A percentile compares a stretch with the other conserved stretches of the same genome.
Evolutionary conservation across 176 grass and related monocot genomes (phyloP).

Genomic region (Cenchrus purpureus): DNA sequence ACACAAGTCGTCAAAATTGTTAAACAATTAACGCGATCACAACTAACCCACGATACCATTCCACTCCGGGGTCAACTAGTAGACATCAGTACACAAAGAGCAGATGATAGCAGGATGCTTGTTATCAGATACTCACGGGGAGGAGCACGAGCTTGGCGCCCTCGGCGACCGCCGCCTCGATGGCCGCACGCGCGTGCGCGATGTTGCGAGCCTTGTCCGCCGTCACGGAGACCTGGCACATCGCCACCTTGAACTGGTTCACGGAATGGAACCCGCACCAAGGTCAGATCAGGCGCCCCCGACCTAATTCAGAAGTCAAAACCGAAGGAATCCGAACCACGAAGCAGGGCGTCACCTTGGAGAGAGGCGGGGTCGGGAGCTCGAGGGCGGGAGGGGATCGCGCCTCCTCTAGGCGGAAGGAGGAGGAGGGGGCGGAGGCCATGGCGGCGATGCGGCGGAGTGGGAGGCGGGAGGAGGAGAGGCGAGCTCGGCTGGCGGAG

Average conservation of each 20-base stretch:
- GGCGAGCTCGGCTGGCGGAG: not conserved
- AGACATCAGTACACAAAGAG: not conserved
- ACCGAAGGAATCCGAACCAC: not conserved
- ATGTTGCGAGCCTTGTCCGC: slow-evolving; percentile 88
- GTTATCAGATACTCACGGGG: slow-evolving; percentile 51
- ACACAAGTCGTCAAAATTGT: no score
- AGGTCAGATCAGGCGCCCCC: slow-evolving; percentile 14
- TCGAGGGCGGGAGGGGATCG: slow-evolving; percentile 60
- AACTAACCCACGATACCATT: not conserved
- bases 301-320: not conserved
- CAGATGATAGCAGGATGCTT: not conserved
- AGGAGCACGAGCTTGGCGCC: slow-evolving; percentile 94
- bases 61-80: not conserved
- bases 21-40: not conserved
- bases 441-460: slow-evolving; percentile 45
- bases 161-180: slow-evolving; percentile 67
- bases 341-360: slow-evolving; percentile 48
- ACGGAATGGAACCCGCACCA: not conserved
- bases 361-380: slow-evolving; percentile 54
- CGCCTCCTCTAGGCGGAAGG: slow-evolving; percentile 61
- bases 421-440: slow-evolving; percentile 41
- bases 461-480: slow-evolving; percentile 16
- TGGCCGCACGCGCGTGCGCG: slow-evolving; percentile 69
- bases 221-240: slow-evolving; percentile 89
- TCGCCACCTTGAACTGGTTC: slow-evolving; percentile 86